Evolutionary conservation across 169 alveolate genomes (phyloP), one percentile per base, ranked within the genome.

Genomic region (Theileria annulata): DNA sequence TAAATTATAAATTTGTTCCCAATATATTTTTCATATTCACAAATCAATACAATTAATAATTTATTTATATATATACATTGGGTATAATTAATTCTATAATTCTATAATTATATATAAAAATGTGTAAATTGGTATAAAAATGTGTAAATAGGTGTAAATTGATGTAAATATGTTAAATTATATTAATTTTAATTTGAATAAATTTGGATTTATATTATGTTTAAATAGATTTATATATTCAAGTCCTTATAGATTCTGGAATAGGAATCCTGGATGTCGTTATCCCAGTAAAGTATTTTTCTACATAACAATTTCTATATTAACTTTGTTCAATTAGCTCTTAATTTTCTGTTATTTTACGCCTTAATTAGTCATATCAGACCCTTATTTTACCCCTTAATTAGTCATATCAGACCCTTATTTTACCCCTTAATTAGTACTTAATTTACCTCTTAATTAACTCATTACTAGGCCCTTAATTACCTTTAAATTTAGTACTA

Each of bases 251-350:
- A 0, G 63, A 71, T 30, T 74, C 28, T 82, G 88, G 88, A 82
- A 76, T 51, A 77, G 88, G 62, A 82, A 82, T 47, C 88, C 88
- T 23, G 85, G 79, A 1, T 67, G 77, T 48, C 71, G 88, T 1
- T 82, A 75, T 59, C 88, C 88, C 23, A 54, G 75, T 37, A 82
- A 82, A 79, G 88, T 82, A 75, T 54, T 69, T 21, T 6, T 23
- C 51, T 0, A 42, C 51, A 42, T 17, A 42, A 3, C 13, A 42
- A n/a, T n/a, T n/a, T n/a, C n/a, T n/a, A n/a, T n/a, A n/a, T n/a
- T n/a, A n/a, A n/a, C n/a, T n/a, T n/a, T n/a, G n/a, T n/a, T n/a
- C n/a, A n/a, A n/a, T n/a, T n/a, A n/a, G n/a, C n/a, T n/a, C n/a
- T n/a, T n/a, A n/a, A n/a, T n/a, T n/a, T n/a, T n/a, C n/a, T n/a